Percentiles rank a stretch among this genome's conserved stretches.
Conservation (phyloP, 1,284 basidiomycete species). For the Puccinia polysora region DNA sequence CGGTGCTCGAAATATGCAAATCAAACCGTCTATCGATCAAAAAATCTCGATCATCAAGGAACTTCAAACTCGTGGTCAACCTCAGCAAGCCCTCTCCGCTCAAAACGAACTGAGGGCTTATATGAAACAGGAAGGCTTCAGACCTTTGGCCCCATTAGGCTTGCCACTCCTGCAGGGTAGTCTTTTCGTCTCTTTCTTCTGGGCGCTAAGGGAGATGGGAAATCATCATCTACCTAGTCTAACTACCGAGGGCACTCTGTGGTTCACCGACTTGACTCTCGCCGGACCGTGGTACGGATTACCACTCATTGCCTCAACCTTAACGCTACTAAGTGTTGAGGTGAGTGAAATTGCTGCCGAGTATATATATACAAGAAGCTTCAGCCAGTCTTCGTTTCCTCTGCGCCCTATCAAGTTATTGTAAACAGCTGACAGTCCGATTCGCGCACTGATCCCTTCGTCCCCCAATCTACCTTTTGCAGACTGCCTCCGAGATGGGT, state of each 20-base stretch:
- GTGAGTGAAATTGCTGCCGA: too few species aligned
- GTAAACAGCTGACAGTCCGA: background rate
- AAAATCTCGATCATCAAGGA: slow-evolving; percentile 24
- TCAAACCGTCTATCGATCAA: slow-evolving; percentile 22
- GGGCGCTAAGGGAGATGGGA: slow-evolving; percentile 34
- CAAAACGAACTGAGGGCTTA: slow-evolving; percentile 26
- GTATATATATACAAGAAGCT: too few species aligned
- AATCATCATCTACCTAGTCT: slow-evolving; percentile 21
- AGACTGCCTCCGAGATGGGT: slow-evolving; percentile 40
- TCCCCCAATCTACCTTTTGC: background rate
- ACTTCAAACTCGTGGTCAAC: slow-evolving; percentile 22
- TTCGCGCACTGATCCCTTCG: background rate
- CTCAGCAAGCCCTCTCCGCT: slow-evolving; percentile 8
- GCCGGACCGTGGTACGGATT: slow-evolving; percentile 37
- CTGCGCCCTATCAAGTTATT: too few species aligned
- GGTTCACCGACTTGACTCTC: slow-evolving; percentile 27
- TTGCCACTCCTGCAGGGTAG: slow-evolving; percentile 29
- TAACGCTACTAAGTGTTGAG: slow-evolving; percentile 34
- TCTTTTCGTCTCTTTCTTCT: slow-evolving; percentile 40
- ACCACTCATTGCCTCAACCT: slow-evolving; percentile 27
- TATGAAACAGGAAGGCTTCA: slow-evolving; percentile 31
- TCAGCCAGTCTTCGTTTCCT: slow-evolving; percentile 3
- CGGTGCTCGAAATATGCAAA: slow-evolving; percentile 3
- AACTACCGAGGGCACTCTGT: slow-evolving; percentile 28
- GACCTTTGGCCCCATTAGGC: slow-evolving; percentile 28